Evolutionary conservation across 768 basidiomycete genomes (phyloP), one percentile per base, ranked within the genome.

Genomic region (Coprinopsis strossmayeri): DNA sequence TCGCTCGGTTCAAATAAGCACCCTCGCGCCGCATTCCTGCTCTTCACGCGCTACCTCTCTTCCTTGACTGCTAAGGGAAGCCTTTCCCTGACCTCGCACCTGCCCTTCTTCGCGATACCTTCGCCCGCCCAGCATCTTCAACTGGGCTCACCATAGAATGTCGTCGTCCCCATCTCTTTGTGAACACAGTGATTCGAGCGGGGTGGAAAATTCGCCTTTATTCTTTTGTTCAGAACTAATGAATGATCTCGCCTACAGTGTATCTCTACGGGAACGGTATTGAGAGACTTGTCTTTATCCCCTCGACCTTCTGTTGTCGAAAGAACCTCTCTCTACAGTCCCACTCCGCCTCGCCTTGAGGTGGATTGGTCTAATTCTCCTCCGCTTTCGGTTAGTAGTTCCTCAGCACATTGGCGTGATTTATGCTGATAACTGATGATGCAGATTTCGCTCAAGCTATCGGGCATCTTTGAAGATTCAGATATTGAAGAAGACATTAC

Each of bases 311-410:
- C 41, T 1, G 28, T 30, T 2, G n/a, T 34, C 17, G 17, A 38
- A 3, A 26, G 39, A 18, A 32, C 43, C 20, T 2, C 17, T 15
- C 7, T 32, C 43, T 27, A 25, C 25, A 42, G 40, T 28, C 42
- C 49, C 13, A 37, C 21, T 21, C 40, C 49, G 17, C 49, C 42
- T 12, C 49, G 49, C 42, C 42, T 50, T 44, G 43, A 50, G 23
- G 49, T 50, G 20, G 49, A 50, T 17, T 50, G 49, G 49, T 32
- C 49, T 10, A 35, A 50, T 23, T 45, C 49, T 7, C 49, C 49
- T 11, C 49, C 49, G 17, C 35, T 50, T 3, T 35, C 49, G 2
- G 48, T 49, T 2, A 1, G 48, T 3, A 3, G 2, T 17, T 9
- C 30, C 34, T n/a, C 20, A 34, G 9, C 35, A 28, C 25, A 13